A percentile compares a stretch with the other conserved stretches of the same genome.
Conservation (phyloP, 2,329 filamentous ascomycete genomes). For the Albophoma yamanashiensis region DNA sequence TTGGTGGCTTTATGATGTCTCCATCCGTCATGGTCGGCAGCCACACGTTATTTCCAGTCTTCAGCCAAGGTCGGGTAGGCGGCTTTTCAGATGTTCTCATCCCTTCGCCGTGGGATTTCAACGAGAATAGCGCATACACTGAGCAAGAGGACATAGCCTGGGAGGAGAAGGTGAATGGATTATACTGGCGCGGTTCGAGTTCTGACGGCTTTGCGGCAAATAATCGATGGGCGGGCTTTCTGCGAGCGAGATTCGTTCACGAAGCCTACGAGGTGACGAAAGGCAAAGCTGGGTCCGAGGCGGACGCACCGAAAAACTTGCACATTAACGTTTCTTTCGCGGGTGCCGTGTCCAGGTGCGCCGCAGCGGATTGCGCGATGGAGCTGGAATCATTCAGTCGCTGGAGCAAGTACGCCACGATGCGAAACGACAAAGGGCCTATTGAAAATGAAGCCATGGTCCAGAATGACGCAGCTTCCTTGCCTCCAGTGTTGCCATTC, state of each 20-base stretch:
- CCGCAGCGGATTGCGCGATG: slow-evolving; percentile 31
- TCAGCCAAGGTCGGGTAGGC: slow-evolving; percentile 42
- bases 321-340: slow-evolving; percentile 26
- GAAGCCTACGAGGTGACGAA: slow-evolving; percentile 31
- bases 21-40: slow-evolving; percentile 41
- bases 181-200: slow-evolving; percentile 49
- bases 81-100: slow-evolving; percentile 43
- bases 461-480: neutral
- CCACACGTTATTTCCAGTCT: slow-evolving; percentile 39
- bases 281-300: neutral
- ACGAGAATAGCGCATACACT: slow-evolving; percentile 43
- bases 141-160: slow-evolving; percentile 34
- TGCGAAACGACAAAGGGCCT: neutral
- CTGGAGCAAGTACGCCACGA: slow-evolving; percentile 22
- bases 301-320: slow-evolving; percentile 16
- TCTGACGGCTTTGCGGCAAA: slow-evolving; percentile 32
- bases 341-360: slow-evolving; percentile 30
- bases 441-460: neutral
- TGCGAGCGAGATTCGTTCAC: slow-evolving; percentile 57
- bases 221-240: slow-evolving; percentile 48
- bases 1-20: slow-evolving; percentile 40
- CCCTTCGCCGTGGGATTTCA: slow-evolving; percentile 45
- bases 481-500: slow-evolving; percentile 5
- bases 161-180: slow-evolving; percentile 33
- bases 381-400: slow-evolving; percentile 22